Conservation (phyloP, 495 filamentous ascomycete species). For the Penicillium simplicissimum region DNA sequence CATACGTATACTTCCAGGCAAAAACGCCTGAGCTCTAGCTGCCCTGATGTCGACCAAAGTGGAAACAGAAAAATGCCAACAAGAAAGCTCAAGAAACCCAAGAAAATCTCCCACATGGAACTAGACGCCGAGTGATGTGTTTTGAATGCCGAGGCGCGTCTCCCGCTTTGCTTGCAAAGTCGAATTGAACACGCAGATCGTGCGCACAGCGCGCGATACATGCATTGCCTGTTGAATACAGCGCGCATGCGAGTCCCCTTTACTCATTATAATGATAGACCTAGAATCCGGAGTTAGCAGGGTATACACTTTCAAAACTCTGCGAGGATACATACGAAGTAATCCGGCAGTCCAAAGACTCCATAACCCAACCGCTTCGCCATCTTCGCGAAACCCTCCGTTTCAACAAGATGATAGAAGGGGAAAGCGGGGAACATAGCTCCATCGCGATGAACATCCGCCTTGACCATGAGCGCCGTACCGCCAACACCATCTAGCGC, state of each 20-base stretch:
- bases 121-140: constrained; percentile 8
- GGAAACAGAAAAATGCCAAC: neutral
- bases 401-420: constrained; percentile 96
- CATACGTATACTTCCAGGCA: neutral
- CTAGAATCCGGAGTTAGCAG: constrained; percentile 39
- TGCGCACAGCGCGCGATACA: constrained; percentile 21
- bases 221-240: constrained; percentile 4
- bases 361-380: constrained; percentile 82
- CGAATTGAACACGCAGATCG: constrained; percentile 1
- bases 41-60: neutral
- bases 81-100: neutral
- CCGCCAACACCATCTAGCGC: constrained; percentile 91
- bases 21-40: neutral
- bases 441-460: constrained; percentile 94
- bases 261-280: constrained; percentile 92
- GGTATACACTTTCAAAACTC: neutral
- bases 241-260: constrained; percentile 14
- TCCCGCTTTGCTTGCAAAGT: neutral
- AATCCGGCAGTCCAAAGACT: constrained; percentile 86
- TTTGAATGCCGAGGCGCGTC: neutral
- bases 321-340: constrained; percentile 67
- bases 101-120: neutral
- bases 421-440: constrained; percentile 98
- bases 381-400: constrained; percentile 98
- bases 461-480: constrained; percentile 91